These are phyloP conservation scores for Cercospora berteroae DNA, from an alignment of 2,329 filamentous ascomycete genomes.

Conservation along the genomic window DNA sequence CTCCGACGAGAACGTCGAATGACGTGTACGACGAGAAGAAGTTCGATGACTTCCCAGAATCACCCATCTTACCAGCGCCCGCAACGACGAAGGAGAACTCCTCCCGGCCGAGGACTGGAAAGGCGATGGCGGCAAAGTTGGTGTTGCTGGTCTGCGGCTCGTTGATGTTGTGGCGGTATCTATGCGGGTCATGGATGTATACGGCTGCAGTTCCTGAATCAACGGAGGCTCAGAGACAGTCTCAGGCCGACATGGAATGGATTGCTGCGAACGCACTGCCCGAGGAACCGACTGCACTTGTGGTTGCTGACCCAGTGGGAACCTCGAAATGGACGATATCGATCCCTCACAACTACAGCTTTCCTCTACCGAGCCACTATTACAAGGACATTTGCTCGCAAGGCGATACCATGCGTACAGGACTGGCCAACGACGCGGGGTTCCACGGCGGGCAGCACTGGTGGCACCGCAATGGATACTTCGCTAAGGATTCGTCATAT, in stretches of 20 bases:
- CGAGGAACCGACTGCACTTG: constrained; percentile 68
- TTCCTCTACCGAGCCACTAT: constrained; percentile 64
- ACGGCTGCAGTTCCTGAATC: background rate
- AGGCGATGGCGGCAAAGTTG: constrained; percentile 15
- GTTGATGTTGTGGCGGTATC: constrained; percentile 21
- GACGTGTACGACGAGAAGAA: constrained; percentile 63
- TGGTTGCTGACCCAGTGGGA: constrained; percentile 64
- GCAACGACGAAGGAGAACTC: constrained; percentile 27
- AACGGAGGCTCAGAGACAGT: constrained; percentile 32
- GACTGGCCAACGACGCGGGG: constrained; percentile 25
- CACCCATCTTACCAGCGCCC: constrained; percentile 27
- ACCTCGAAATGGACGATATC: constrained; percentile 75
- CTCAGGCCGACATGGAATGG: constrained; percentile 57
- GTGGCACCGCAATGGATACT: constrained; percentile 53
- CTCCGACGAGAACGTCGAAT: constrained; percentile 68
- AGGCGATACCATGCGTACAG: constrained; percentile 46
- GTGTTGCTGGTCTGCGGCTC: constrained; percentile 21
- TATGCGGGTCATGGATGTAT: constrained; percentile 18
- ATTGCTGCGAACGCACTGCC: constrained; percentile 65
- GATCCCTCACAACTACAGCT: constrained; percentile 65
- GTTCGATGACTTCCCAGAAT: constrained; percentile 22
- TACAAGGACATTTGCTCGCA: constrained; percentile 68
- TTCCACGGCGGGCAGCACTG: constrained; percentile 39
- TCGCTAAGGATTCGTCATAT: constrained; percentile 65
- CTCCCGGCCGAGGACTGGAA: constrained; percentile 14